A percentile compares a stretch with the other conserved stretches of the same genome.
Conservation (phyloP, 176 grass and related monocot genomes). For the Rhynchospora pubera region DNA sequence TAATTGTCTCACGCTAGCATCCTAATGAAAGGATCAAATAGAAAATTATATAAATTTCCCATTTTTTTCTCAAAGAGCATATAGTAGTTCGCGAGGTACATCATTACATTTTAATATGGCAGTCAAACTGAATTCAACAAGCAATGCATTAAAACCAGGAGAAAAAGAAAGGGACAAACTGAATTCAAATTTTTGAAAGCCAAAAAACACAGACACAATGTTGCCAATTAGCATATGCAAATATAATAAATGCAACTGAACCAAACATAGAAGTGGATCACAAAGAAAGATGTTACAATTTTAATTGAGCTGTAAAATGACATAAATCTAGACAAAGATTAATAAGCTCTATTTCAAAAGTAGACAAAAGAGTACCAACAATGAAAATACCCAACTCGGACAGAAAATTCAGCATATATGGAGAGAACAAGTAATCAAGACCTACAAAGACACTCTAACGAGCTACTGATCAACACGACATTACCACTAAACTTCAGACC, state of each 20-base stretch:
- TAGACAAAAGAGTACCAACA: background rate
- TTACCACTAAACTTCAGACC: background rate
- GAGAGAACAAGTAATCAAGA: background rate
- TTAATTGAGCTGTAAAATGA: background rate
- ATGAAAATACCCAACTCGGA: background rate
- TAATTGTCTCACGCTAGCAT: background rate
- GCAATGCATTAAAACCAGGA: background rate
- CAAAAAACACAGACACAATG: background rate
- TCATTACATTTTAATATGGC: background rate
- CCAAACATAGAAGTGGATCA: background rate
- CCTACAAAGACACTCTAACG: background rate
- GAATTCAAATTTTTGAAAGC: background rate
- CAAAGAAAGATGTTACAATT: background rate
- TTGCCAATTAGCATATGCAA: background rate
- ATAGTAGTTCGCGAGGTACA: background rate
- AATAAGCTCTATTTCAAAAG: background rate
- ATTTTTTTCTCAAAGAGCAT: background rate
- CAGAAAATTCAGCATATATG: background rate
- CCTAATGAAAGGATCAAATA: background rate
- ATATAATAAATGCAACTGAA: background rate
- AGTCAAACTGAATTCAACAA: background rate
- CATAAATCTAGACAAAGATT: background rate
- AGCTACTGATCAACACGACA: background rate
- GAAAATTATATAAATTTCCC: background rate
- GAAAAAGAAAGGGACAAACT: background rate